Evolutionary conservation across 441 rosid genomes (phyloP).

Genomic region (Erodium moschatum): DNA sequence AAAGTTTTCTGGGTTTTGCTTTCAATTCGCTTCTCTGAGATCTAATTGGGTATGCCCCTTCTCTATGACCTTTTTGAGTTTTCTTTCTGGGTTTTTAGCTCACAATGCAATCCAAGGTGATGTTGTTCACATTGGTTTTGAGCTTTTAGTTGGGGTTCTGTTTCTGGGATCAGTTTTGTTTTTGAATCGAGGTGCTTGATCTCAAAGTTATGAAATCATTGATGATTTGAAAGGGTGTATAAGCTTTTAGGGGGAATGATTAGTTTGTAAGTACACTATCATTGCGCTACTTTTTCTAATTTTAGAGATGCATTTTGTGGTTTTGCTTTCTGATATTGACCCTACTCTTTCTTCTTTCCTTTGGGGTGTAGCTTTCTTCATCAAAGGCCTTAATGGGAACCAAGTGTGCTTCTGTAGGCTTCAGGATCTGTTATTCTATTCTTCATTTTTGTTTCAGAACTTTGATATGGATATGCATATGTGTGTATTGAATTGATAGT

Average conservation of each 20-base stretch:
- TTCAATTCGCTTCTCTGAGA: slow-evolving; percentile 44
- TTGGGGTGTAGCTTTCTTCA: neutral
- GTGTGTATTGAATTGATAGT: neutral
- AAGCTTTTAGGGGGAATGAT: slow-evolving; percentile 27
- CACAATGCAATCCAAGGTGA: slow-evolving; percentile 64
- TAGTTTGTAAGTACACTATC: slow-evolving; percentile 25
- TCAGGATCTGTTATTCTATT: slow-evolving; percentile 13
- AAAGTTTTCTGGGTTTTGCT: slow-evolving; percentile 31
- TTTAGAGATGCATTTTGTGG: neutral
- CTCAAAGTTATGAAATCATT: slow-evolving; percentile 29
- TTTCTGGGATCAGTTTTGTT: slow-evolving; percentile 27
- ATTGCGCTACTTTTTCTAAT: slow-evolving; percentile 7
- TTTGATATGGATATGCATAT: slow-evolving; percentile 8
- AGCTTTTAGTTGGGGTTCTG: slow-evolving; percentile 14
- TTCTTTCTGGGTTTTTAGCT: slow-evolving; percentile 17
- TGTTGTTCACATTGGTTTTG: slow-evolving; percentile 27
- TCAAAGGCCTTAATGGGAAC: neutral
- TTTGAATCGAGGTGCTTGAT: slow-evolving; percentile 13
- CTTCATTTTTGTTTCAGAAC: slow-evolving; percentile 3
- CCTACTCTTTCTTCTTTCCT: neutral
- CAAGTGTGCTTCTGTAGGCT: slow-evolving; percentile 9
- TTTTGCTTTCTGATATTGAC: neutral
- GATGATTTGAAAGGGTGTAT: slow-evolving; percentile 17
- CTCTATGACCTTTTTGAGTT: slow-evolving; percentile 18
- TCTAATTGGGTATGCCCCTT: slow-evolving; percentile 43